Evolutionary conservation across 495 filamentous ascomycete species (phyloP), one percentile per base, ranked within the genome.

Genomic region (Chaetomium cochliodes): DNA sequence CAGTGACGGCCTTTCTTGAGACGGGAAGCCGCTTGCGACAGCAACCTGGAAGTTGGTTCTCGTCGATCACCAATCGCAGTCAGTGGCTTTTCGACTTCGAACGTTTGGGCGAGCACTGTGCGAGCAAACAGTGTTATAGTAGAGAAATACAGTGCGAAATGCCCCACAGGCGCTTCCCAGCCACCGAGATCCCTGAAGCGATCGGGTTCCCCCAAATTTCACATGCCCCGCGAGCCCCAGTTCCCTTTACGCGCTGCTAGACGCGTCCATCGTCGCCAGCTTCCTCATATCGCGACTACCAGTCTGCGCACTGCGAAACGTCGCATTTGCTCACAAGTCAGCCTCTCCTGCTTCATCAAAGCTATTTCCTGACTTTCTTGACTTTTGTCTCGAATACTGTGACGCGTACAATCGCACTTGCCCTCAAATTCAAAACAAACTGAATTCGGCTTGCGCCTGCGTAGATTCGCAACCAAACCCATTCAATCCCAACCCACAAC

Each of bases 391-490:
- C 8, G 22, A 18, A 26, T 44, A 44, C 20, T 44, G 30, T 44
- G 22, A 41, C 55, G 55, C 39, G 55, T 18, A 46, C 30, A 18
- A 58, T 46, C 23, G 39, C 55, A 28, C 55, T 44, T 44, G n/a
- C 55, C 20, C 9, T 28, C 20, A 25, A 58, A 28, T 7, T 25
- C 20, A 46, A 44, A 37, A 25, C 49, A 25, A 23, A 23, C 20
- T 42, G 18, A 37, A n/a, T 20, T 55, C 18, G 41, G 22, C 54
- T 58, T 16, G 55, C 55, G 55, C 55, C 37, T 42, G 37, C 55
- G 39, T 58, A 58, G 55, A 58, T 28, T 23, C 37, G 37, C 37
- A 44, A n/a, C 16, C n/a, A 23, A 57, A 41, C 9, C 41, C 26
- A 26, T 18, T 20, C 39, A 44, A 44, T 8, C 55, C 3, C 55